Evolutionary conservation across 2,329 filamentous ascomycete species (phyloP).

Genomic region (Parasarocladium wereldwijsianum): DNA sequence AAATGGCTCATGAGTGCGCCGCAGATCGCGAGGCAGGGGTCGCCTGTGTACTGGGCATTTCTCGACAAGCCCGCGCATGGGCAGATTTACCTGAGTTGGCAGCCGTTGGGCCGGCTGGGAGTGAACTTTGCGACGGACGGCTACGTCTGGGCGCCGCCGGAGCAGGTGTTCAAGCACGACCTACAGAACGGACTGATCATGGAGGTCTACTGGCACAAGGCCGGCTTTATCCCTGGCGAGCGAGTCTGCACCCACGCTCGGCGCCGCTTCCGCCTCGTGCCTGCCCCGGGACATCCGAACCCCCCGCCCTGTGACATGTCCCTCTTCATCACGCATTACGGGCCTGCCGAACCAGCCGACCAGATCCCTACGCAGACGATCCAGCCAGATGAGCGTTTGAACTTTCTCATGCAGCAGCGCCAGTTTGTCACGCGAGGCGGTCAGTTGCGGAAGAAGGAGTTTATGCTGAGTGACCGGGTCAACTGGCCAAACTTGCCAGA

Average conservation of each 20-base stretch:
- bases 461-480: constrained; percentile 78
- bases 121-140: constrained; percentile 80
- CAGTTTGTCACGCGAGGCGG: constrained; percentile 58
- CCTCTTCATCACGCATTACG: constrained; percentile 87
- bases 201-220: constrained; percentile 75
- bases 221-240: constrained; percentile 68
- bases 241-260: constrained; percentile 62
- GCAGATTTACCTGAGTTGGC: constrained; percentile 76
- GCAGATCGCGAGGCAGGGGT: constrained; percentile 68
- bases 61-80: constrained; percentile 72
- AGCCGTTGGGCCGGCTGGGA: constrained; percentile 56
- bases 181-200: constrained; percentile 51
- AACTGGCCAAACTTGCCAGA: constrained; percentile 78
- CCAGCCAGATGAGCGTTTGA: constrained; percentile 45
- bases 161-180: constrained; percentile 64
- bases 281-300: constrained; percentile 55
- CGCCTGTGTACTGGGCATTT: constrained; percentile 88
- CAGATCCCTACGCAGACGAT: constrained; percentile 56
- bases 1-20: constrained; percentile 75
- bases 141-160: constrained; percentile 76
- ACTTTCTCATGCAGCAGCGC: constrained; percentile 44
- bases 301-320: constrained; percentile 61
- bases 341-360: constrained; percentile 58
- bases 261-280: constrained; percentile 71
- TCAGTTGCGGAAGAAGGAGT: constrained; percentile 77